Conservation (phyloP, 2,329 filamentous ascomycete genomes). For the Exophiala sideris region DNA sequence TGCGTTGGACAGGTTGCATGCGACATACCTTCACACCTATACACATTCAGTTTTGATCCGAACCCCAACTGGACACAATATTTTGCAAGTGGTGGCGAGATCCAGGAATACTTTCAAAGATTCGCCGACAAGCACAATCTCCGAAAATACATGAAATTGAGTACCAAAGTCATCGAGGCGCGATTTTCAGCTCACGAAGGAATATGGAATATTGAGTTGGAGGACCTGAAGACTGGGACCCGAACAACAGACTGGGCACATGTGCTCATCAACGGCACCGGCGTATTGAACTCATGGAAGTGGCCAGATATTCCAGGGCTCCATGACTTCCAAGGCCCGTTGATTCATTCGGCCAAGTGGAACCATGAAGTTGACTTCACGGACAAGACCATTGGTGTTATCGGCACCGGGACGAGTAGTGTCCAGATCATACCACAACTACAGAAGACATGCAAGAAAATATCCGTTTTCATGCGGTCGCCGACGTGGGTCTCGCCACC, state of each 20-base stretch:
- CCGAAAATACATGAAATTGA: conserved; percentile 36
- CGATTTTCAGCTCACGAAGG: conserved; percentile 37
- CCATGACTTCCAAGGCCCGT: conserved; percentile 32
- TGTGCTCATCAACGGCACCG: conserved; percentile 34
- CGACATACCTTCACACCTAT: conserved; percentile 12
- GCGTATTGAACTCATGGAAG: conserved; percentile 36
- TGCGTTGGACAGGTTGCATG: neutral
- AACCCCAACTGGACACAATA: conserved; percentile 23
- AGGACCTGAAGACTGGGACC: conserved; percentile 24
- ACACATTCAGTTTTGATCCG: conserved; percentile 9
- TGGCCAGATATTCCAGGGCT: conserved; percentile 38
- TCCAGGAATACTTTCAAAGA: conserved; percentile 28
- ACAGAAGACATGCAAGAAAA: conserved; percentile 8
- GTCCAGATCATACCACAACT: conserved; percentile 44
- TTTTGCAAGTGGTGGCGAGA: conserved; percentile 27
- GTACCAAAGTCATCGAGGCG: conserved; percentile 31
- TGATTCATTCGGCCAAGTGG: conserved; percentile 35
- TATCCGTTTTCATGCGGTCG: conserved; percentile 30
- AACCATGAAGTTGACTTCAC: conserved; percentile 21
- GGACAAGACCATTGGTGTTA: conserved; percentile 41
- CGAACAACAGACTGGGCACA: neutral
- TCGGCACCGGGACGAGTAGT: conserved; percentile 51
- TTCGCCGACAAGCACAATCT: conserved; percentile 12
- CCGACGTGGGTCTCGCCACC: conserved; percentile 30
- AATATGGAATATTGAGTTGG: conserved; percentile 36